Conservation (phyloP, 106 monocot species). For the Acorus calamus region DNA sequence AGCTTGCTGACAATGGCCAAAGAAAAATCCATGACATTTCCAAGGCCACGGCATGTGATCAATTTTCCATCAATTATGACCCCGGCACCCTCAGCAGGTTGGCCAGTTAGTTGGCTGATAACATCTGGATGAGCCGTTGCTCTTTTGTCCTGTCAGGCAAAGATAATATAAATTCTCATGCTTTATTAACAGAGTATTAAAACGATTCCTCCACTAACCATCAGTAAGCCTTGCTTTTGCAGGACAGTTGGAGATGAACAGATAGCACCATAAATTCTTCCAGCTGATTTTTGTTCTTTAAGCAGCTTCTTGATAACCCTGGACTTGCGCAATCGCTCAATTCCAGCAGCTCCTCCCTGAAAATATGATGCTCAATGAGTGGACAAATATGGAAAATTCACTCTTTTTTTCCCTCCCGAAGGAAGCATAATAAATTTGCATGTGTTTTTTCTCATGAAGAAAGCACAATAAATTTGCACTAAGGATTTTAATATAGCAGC, state of each 20-base stretch:
- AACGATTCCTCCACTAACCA: no score
- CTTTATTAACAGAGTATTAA: no score
- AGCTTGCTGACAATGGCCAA: constrained; percentile 67
- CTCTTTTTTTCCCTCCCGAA: no score
- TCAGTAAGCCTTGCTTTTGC: constrained; percentile 57
- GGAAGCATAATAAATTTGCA: no score
- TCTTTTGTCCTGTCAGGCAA: constrained; percentile 42
- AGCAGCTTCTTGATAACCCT: constrained; percentile 71
- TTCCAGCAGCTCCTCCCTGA: constrained; percentile 61
- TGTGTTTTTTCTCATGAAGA: no score
- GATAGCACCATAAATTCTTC: constrained; percentile 72
- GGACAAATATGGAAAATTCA: no score
- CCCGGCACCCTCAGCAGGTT: constrained; percentile 27
- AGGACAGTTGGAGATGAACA: constrained; percentile 56
- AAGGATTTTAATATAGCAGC: no score
- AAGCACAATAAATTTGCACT: no score
- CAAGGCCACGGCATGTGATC: constrained; percentile 74
- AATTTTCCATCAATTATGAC: constrained; percentile 86
- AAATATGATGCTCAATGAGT: constrained; percentile 2
- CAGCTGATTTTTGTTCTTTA: constrained; percentile 53
- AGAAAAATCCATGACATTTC: constrained; percentile 61
- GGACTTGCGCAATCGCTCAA: constrained; percentile 68
- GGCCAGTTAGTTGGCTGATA: constrained; percentile 24
- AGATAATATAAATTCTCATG: no score
- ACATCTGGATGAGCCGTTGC: constrained; percentile 42